These are phyloP conservation scores for Fusarium palustre DNA, from an alignment of 2,329 filamentous ascomycete species.

Conservation along the genomic window DNA sequence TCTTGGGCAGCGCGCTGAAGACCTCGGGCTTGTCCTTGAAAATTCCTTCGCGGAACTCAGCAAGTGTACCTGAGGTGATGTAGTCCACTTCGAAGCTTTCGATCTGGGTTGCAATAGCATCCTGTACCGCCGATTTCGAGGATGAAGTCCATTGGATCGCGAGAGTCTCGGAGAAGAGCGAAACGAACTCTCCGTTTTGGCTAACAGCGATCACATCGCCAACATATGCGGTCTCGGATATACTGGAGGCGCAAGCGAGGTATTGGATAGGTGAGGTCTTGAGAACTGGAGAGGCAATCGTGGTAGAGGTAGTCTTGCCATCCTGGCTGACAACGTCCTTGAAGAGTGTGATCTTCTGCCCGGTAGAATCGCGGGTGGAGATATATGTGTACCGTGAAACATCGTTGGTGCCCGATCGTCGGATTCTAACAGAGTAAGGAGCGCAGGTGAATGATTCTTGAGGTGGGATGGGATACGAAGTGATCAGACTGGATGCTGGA, in stretches of 20 bases:
- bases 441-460: conserved; percentile 73
- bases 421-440: conserved; percentile 68
- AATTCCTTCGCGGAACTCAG: conserved; percentile 65
- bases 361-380: conserved; percentile 62
- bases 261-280: conserved; percentile 53
- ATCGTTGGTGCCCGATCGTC: conserved; percentile 60
- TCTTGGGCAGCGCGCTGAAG: conserved; percentile 63
- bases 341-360: conserved; percentile 68
- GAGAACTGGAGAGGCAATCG: conserved; percentile 57
- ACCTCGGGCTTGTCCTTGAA: conserved; percentile 67
- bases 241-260: conserved; percentile 50
- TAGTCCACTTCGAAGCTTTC: conserved; percentile 62
- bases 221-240: conserved; percentile 43
- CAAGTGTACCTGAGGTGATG: conserved; percentile 58
- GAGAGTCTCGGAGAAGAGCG: conserved; percentile 67
- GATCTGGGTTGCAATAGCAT: conserved; percentile 50
- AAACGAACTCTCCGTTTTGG: conserved; percentile 69
- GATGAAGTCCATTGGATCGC: conserved; percentile 52
- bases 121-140: conserved; percentile 52
- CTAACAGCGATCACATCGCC: conserved; percentile 66
- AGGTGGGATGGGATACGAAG: conserved; percentile 74
- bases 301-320: conserved; percentile 65
- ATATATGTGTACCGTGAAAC: conserved; percentile 71
- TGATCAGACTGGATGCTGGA: conserved; percentile 70
- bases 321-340: conserved; percentile 65